A percentile compares a stretch with the other conserved stretches of the same genome.
These are phyloP conservation scores for Avena eriantha DNA, from an alignment of 176 grass and related monocot species.

Conservation along the genomic window DNA sequence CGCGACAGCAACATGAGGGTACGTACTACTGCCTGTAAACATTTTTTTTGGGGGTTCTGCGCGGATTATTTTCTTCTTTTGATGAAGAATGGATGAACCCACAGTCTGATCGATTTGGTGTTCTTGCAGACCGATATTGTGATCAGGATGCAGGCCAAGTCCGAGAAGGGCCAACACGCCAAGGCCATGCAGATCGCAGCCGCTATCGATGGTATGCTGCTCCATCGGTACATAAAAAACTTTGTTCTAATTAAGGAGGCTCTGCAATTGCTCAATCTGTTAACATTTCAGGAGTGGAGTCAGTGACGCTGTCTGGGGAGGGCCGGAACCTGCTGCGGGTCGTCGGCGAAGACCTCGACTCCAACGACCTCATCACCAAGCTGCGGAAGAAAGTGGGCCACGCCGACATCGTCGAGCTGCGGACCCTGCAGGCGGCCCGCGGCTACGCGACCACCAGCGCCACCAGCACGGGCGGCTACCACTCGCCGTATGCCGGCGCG, in stretches of 20 bases:
- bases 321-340: conserved; percentile 46
- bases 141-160: conserved; percentile 38
- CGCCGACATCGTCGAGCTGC: conserved; percentile 58
- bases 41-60: too few relatives aligned
- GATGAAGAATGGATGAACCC: too few relatives aligned
- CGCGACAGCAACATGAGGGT: too few relatives aligned
- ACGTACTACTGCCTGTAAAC: too few relatives aligned
- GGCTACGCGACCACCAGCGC: background rate
- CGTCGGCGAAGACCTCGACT: conserved; percentile 55
- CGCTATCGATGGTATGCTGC: conserved; percentile 6
- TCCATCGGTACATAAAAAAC: too few relatives aligned
- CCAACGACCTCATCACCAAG: conserved; percentile 47
- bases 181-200: conserved; percentile 55
- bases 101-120: background rate
- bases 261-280: background rate
- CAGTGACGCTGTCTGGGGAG: conserved; percentile 49
- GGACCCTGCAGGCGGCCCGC: conserved; percentile 17
- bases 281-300: conserved; percentile 44
- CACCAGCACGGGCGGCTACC: background rate
- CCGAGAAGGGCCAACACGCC: conserved; percentile 42
- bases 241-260: too few relatives aligned
- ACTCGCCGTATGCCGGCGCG: background rate
- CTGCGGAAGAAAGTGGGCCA: conserved; percentile 49
- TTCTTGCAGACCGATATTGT: conserved; percentile 42
- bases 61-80: too few relatives aligned